Evolutionary conservation across 2,329 filamentous ascomycete genomes (phyloP).

Genomic region (Phialemoniopsis sp.): DNA sequence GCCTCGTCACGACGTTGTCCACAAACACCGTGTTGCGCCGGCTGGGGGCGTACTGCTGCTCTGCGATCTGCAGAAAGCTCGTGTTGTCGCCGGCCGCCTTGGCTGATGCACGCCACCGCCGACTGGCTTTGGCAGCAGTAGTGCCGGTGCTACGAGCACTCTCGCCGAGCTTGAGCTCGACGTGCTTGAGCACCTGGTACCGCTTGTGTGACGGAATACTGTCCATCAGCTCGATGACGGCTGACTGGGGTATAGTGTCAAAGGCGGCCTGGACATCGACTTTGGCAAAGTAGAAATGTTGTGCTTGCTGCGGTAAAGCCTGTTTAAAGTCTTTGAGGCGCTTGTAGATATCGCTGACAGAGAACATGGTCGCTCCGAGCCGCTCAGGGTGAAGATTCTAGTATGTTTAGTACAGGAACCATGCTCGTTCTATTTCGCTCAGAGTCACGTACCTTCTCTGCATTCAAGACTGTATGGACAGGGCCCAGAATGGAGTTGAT

Average conservation of each 20-base stretch:
- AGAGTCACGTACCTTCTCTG: constrained; percentile 60
- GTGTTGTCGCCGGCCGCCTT: constrained; percentile 32
- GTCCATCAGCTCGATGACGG: constrained; percentile 63
- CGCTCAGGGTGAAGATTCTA: constrained; percentile 46
- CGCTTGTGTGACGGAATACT: constrained; percentile 50
- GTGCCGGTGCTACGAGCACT: constrained; percentile 11
- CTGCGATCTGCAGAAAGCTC: constrained; percentile 40
- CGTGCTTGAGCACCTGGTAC: constrained; percentile 73
- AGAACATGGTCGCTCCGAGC: constrained; percentile 79
- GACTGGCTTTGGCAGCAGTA: constrained; percentile 35
- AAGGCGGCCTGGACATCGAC: constrained; percentile 90
- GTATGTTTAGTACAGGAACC: constrained; percentile 12
- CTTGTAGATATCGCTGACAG: constrained; percentile 73
- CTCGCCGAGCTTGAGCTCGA: constrained; percentile 58
- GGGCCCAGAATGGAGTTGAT: constrained; percentile 65
- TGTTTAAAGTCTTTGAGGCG: constrained; percentile 68
- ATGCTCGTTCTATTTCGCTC: no score
- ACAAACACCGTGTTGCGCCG: constrained; percentile 74
- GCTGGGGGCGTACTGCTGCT: constrained; percentile 28
- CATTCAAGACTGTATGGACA: constrained; percentile 70
- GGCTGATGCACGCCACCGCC: constrained; percentile 54
- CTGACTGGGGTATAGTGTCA: constrained; percentile 85
- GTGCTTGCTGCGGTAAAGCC: constrained; percentile 16
- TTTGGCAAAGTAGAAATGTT: constrained; percentile 79
- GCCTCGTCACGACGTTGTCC: constrained; percentile 57